These are phyloP conservation scores for Euphorbia lathyris DNA, from an alignment of 345 rosid species.

Conservation along the genomic window DNA sequence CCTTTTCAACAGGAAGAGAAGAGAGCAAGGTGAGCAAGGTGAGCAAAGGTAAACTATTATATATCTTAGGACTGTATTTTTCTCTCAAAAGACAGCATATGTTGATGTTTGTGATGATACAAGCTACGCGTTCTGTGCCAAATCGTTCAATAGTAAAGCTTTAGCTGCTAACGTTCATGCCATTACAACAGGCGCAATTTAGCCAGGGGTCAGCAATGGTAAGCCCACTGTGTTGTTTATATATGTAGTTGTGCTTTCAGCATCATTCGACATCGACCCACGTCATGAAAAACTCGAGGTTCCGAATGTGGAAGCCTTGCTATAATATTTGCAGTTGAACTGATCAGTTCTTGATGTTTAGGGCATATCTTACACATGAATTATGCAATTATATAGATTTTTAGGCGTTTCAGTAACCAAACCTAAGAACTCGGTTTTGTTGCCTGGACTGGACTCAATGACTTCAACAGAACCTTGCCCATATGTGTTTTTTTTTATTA, in stretches of 20 bases:
- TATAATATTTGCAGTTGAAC: too few species aligned
- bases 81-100: conserved; percentile 71
- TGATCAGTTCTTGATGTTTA: neutral
- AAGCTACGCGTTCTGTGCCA: conserved; percentile 66
- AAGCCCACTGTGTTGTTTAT: conserved; percentile 15
- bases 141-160: conserved; percentile 67
- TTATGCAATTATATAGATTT: neutral
- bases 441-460: too few species aligned
- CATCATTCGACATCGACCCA: neutral
- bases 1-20: conserved; percentile 82
- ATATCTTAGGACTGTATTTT: conserved; percentile 5
- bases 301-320: too few species aligned
- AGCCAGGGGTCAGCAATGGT: conserved; percentile 98
- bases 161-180: conserved; percentile 71
- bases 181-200: conserved; percentile 80
- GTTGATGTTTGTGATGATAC: conserved; percentile 92
- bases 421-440: too few species aligned
- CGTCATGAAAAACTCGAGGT: neutral
- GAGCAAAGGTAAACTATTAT: conserved; percentile 49
- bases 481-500: too few species aligned
- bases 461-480: too few species aligned
- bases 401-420: too few species aligned
- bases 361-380: neutral
- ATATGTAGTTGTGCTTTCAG: neutral
- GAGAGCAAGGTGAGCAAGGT: conserved; percentile 93